Evolutionary conservation across 2,329 filamentous ascomycete genomes (phyloP).

Genomic region (Cadophora malorum): DNA sequence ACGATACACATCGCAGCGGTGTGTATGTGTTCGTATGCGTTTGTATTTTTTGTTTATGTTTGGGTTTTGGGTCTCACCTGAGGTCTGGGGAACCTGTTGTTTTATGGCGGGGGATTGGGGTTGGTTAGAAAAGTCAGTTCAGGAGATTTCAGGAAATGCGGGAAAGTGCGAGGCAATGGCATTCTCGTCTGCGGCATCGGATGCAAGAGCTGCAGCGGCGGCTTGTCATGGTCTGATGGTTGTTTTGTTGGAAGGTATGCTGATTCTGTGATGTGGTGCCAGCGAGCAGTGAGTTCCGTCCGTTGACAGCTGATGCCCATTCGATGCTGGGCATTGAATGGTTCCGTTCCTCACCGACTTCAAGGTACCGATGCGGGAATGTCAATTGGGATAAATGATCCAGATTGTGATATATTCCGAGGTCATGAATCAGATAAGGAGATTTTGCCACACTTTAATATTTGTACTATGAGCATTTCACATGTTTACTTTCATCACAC

Average conservation of each 20-base stretch:
- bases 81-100: not conserved
- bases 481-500: no score
- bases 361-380: not conserved
- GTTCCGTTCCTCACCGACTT: not conserved
- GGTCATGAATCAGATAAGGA: no score
- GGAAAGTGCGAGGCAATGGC: slow-evolving; percentile 25
- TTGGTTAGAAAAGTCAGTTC: not conserved
- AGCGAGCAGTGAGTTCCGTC: not conserved
- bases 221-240: slow-evolving; percentile 22
- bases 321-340: not conserved
- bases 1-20: slow-evolving; percentile 73
- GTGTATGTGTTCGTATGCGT: not conserved
- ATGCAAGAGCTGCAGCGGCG: slow-evolving; percentile 1
- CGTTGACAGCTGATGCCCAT: not conserved
- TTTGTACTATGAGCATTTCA: no score
- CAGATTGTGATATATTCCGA: no score
- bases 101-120: not conserved
- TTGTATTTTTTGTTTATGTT: not conserved
- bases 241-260: slow-evolving; percentile 8
- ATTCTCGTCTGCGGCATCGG: slow-evolving; percentile 14
- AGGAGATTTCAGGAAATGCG: slow-evolving; percentile 12
- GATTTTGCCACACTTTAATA: no score
- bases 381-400: not conserved
- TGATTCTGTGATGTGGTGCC: slow-evolving; percentile 22
- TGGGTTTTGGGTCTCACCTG: not conserved